Evolutionary conservation across 306 rosid species (phyloP).

Genomic region (Dryas drummondii): DNA sequence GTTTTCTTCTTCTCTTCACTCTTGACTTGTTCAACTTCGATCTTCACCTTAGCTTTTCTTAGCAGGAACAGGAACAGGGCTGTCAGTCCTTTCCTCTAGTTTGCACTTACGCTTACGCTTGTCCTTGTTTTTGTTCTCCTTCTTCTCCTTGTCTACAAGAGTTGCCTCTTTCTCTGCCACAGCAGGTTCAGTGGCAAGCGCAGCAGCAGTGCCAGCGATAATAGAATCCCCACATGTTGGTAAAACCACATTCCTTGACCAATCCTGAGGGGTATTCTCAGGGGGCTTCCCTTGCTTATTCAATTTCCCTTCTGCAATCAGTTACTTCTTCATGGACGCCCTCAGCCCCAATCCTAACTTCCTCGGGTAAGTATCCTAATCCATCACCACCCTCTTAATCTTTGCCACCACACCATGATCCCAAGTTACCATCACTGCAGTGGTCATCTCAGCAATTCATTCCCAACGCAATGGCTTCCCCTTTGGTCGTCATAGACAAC

Average conservation of each 20-base stretch:
- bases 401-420: constrained; percentile 83
- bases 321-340: constrained; percentile 76
- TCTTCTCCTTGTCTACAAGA: constrained; percentile 26
- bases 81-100: constrained; percentile 37
- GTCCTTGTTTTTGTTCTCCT: constrained; percentile 16
- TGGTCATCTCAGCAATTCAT: constrained; percentile 76
- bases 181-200: constrained; percentile 30
- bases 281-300: constrained; percentile 79
- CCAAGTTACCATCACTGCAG: constrained; percentile 84
- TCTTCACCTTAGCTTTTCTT: constrained; percentile 49
- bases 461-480: constrained; percentile 81
- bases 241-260: constrained; percentile 64
- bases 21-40: constrained; percentile 33
- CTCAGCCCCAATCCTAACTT: constrained; percentile 85
- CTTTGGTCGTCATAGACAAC: constrained; percentile 84
- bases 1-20: constrained; percentile 47
- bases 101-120: constrained; percentile 40
- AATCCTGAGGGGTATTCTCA: constrained; percentile 61
- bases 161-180: constrained; percentile 10
- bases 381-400: constrained; percentile 93
- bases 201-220: constrained; percentile 58
- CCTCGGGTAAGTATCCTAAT: constrained; percentile 79
- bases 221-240: constrained; percentile 59
- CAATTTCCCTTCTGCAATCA: constrained; percentile 62
- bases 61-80: constrained; percentile 32